Percentiles rank a stretch among this genome's conserved stretches.
Evolutionary conservation across 2,329 filamentous ascomycete species (phyloP).

Genomic region (Proliferodiscus dingleyae): DNA sequence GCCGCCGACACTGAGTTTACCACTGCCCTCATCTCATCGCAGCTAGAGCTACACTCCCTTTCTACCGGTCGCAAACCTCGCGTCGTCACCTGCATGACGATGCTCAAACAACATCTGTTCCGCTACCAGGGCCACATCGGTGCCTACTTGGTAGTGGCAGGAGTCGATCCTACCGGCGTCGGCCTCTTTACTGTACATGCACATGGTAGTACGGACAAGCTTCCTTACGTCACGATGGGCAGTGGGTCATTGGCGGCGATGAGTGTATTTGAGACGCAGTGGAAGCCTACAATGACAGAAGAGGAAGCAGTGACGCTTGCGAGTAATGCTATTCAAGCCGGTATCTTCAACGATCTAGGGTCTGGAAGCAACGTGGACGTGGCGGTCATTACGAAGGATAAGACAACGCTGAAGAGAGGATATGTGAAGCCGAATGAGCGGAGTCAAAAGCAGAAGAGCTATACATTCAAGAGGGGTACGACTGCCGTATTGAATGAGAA

Average conservation of each 20-base stretch:
- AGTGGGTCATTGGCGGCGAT: slow-evolving; percentile 94
- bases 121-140: slow-evolving; percentile 96
- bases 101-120: slow-evolving; percentile 99
- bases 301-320: slow-evolving; percentile 80
- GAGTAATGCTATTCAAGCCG: slow-evolving; percentile 84
- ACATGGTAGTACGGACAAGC: slow-evolving; percentile 96
- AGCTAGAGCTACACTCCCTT: slow-evolving; percentile 94
- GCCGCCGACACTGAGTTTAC: slow-evolving; percentile 99
- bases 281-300: slow-evolving; percentile 72
- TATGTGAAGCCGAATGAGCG: slow-evolving; percentile 91
- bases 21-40: slow-evolving; percentile 95
- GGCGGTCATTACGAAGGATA: slow-evolving; percentile 89
- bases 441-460: slow-evolving; percentile 86
- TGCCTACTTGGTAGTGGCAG: slow-evolving; percentile 94
- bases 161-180: slow-evolving; percentile 89
- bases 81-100: slow-evolving; percentile 98
- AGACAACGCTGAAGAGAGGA: slow-evolving; percentile 89
- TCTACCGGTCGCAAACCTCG: slow-evolving; percentile 95
- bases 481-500: slow-evolving; percentile 95
- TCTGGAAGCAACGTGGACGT: slow-evolving; percentile 98
- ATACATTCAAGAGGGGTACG: slow-evolving; percentile 85
- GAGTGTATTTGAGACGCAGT: slow-evolving; percentile 95
- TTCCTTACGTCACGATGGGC: slow-evolving; percentile 99
- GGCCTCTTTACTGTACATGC: slow-evolving; percentile 98
- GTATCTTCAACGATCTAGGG: slow-evolving; percentile 98